phyloP scores from a whole-genome alignment of 805 yeast genomes.

The Kodamaea kaohsiungensis region DNA sequence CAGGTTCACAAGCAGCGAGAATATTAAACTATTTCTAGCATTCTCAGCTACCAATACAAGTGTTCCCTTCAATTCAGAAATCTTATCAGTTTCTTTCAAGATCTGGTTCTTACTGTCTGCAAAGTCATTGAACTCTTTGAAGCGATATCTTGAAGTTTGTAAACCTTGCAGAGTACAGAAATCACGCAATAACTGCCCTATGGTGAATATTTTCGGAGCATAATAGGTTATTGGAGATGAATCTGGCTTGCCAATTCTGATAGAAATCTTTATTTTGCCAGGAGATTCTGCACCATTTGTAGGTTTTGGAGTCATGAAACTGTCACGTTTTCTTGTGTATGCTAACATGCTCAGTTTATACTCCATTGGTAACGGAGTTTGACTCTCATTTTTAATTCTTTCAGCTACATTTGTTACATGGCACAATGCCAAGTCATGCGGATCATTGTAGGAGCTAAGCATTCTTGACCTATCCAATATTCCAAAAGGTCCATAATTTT shows the following conservation, averaged over 20 bases:
- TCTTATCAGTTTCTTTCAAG: slow-evolving; percentile 5
- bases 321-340: slow-evolving; percentile 16
- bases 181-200: slow-evolving; percentile 25
- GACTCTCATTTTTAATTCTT: slow-evolving; percentile 45
- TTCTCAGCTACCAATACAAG: slow-evolving; percentile 2
- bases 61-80: neutral
- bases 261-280: slow-evolving; percentile 10
- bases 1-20: slow-evolving; percentile 2
- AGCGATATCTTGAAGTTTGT: slow-evolving; percentile 25
- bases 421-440: slow-evolving; percentile 78
- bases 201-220: slow-evolving; percentile 12
- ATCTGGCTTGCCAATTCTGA: slow-evolving; percentile 4
- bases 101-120: neutral
- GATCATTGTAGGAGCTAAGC: slow-evolving; percentile 70
- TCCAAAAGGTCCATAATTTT: slow-evolving; percentile 91
- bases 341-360: slow-evolving; percentile 22
- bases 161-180: slow-evolving; percentile 32
- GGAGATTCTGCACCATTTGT: slow-evolving; percentile 14
- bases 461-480: slow-evolving; percentile 69
- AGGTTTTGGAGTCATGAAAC: slow-evolving; percentile 12
- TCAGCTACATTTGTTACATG: slow-evolving; percentile 50
- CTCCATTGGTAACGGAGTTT: slow-evolving; percentile 56
- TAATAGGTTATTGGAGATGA: slow-evolving; percentile 2
- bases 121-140: slow-evolving; percentile 18
- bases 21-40: neutral